Evolutionary conservation across 2,329 filamentous ascomycete species (phyloP), one percentile per base, ranked within the genome.

Genomic region (Trichoderma pleuroti): DNA sequence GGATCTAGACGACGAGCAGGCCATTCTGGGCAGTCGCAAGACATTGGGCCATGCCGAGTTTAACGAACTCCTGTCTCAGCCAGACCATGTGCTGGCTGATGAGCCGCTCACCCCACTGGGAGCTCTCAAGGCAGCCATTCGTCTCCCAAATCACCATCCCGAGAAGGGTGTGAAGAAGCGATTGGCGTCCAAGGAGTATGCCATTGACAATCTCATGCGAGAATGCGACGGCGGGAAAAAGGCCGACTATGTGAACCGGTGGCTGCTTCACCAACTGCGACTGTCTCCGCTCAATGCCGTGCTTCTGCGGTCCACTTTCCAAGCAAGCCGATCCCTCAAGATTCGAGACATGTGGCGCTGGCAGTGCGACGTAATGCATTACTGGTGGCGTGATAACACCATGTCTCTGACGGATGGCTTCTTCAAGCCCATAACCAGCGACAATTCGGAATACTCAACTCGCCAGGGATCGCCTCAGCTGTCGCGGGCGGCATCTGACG

Each of bases 201-300:
- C 79, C 36, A 87, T 87, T 65, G 77, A 83, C 56, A 80, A 77
- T 7, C 79, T 86, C 12, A 75, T 86, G 62, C 74, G 73, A 28
- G 81, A 82, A 3, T 74, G 77, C 4, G 74, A 79, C 12, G 74
- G 75, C 3, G 80, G 80, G 3, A 80, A 81, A 73, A 84, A 82
- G 72, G 77, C 76, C 1, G 82, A 86, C 63, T 86, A 81, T 70
- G 82, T 88, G 74, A 80, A 80, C 73, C 80, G 84, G 52, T 88
- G 86, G 86, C 77, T 88, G 3, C 79, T 88, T 14, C 84, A 87
- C 61, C 82, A 83, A 54, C 79, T 88, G 52, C 82, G 85, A 42
- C 78, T 80, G 16, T 85, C 83, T 3, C 79, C 84, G 0, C 75
- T 86, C 69, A 82, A 85, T 71, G 84, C 79, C 1, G 77, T 82